A percentile compares a stretch with the other conserved stretches of the same genome.
phyloP scores from a whole-genome alignment of 2,329 filamentous ascomycete species.

The Pseudogymnoascus sp. region DNA sequence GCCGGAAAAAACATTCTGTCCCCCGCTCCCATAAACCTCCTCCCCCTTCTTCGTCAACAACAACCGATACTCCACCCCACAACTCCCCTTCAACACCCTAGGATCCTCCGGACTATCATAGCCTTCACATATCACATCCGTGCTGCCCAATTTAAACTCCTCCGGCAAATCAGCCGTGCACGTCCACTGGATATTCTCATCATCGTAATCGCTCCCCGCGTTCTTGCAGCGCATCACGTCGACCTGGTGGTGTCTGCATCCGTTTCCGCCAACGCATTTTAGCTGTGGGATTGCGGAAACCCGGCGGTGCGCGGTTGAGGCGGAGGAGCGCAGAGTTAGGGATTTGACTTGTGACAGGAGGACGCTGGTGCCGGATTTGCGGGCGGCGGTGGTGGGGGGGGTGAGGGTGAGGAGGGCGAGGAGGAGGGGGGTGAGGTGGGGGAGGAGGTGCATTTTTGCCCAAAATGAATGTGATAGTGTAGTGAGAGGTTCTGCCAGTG shows the following conservation, averaged over 20 bases:
- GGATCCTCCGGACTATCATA: conserved; percentile 68
- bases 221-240: conserved; percentile 88
- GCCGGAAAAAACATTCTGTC: conserved; percentile 15
- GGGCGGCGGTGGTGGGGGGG: conserved; percentile 22
- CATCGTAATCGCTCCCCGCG: conserved; percentile 67
- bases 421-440: conserved; percentile 19
- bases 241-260: conserved; percentile 61
- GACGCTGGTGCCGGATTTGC: conserved; percentile 36
- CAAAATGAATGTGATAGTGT: not conserved
- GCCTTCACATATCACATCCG: conserved; percentile 88
- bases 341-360: conserved; percentile 61
- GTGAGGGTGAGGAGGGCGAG: conserved; percentile 19
- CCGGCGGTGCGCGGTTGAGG: conserved; percentile 66
- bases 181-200: conserved; percentile 82
- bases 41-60: conserved; percentile 70
- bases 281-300: conserved; percentile 70
- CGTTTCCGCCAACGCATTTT: conserved; percentile 59
- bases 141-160: conserved; percentile 64
- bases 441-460: conserved; percentile 9
- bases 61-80: conserved; percentile 82
- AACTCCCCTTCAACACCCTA: conserved; percentile 85
- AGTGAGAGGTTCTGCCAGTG: not conserved
- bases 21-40: conserved; percentile 47
- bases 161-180: conserved; percentile 58
- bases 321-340: conserved; percentile 64